Evolutionary conservation across 2,329 filamentous ascomycete species (phyloP).

Genomic region (Penicillium thymicola): DNA sequence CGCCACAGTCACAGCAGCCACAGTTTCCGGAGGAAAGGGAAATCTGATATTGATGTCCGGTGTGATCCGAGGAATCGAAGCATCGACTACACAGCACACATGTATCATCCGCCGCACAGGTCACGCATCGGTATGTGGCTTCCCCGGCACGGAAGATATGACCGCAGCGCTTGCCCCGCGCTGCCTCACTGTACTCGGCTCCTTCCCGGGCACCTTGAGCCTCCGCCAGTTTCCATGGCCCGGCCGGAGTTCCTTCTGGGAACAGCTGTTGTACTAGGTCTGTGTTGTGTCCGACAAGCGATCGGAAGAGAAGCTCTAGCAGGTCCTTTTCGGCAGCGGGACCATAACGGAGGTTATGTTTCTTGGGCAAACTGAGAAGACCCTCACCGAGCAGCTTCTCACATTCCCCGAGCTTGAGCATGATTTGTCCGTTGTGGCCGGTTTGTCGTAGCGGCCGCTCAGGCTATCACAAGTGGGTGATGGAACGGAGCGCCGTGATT

Average conservation of each 20-base stretch:
- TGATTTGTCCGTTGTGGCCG: slow-evolving; percentile 27
- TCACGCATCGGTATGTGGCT: slow-evolving; percentile 90
- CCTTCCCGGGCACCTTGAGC: slow-evolving; percentile 92
- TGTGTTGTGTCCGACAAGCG: slow-evolving; percentile 70
- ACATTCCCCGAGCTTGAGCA: slow-evolving; percentile 47
- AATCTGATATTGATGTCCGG: slow-evolving; percentile 87
- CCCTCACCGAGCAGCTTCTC: slow-evolving; percentile 82
- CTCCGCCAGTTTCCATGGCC: slow-evolving; percentile 71
- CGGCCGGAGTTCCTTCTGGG: slow-evolving; percentile 65
- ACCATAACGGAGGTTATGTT: slow-evolving; percentile 72
- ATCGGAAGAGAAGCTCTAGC: slow-evolving; percentile 78
- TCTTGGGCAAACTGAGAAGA: slow-evolving; percentile 71
- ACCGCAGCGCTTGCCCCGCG: slow-evolving; percentile 88
- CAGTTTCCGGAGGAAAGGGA: slow-evolving; percentile 85
- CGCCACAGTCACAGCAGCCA: slow-evolving; percentile 96
- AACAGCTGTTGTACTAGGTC: slow-evolving; percentile 80
- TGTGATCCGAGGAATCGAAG: slow-evolving; percentile 93
- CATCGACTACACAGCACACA: slow-evolving; percentile 92
- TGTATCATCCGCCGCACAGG: slow-evolving; percentile 90
- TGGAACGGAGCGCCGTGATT: slow-evolving; percentile 11
- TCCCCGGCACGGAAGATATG: slow-evolving; percentile 96
- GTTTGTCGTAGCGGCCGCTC: slow-evolving; percentile 25
- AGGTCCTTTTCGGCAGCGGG: slow-evolving; percentile 69
- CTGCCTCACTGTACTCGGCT: slow-evolving; percentile 89
- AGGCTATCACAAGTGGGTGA: slow-evolving; percentile 17